These are phyloP conservation scores for Candida hispaniensis DNA, from an alignment of 805 yeast species.

Conservation along the genomic window DNA sequence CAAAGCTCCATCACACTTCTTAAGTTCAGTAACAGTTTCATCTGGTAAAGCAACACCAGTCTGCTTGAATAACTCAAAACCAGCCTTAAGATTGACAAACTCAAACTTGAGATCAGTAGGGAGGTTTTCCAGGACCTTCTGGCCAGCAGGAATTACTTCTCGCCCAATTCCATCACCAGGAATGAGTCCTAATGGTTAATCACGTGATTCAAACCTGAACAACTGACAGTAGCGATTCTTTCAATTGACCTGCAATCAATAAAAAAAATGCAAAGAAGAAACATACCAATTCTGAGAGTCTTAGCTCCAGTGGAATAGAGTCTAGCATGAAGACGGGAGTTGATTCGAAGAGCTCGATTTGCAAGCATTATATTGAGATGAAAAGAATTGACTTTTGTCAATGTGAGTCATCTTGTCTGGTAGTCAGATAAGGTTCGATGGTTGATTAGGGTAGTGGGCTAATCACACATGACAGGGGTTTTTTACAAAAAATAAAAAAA, in stretches of 20 bases:
- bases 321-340: conserved; percentile 17
- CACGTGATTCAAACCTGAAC: background rate
- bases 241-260: background rate
- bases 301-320: conserved; percentile 19
- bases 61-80: conserved; percentile 83
- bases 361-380: conserved; percentile 11
- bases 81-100: conserved; percentile 84
- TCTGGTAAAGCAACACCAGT: conserved; percentile 97
- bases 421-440: no score
- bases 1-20: conserved; percentile 88
- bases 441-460: no score
- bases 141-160: conserved; percentile 94
- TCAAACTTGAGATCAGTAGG: conserved; percentile 69
- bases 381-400: no score
- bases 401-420: no score
- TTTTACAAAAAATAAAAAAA: no score
- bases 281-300: conserved; percentile 21
- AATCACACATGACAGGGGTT: no score
- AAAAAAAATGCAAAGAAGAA: background rate
- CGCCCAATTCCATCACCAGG: conserved; percentile 99
- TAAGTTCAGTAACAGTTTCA: conserved; percentile 68
- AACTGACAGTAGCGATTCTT: background rate
- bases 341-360: conserved; percentile 15
- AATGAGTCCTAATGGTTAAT: conserved; percentile 45
- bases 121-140: conserved; percentile 70